phyloP scores from a whole-genome alignment of 2,329 filamentous ascomycete species.

The Cytospora leucostoma region DNA sequence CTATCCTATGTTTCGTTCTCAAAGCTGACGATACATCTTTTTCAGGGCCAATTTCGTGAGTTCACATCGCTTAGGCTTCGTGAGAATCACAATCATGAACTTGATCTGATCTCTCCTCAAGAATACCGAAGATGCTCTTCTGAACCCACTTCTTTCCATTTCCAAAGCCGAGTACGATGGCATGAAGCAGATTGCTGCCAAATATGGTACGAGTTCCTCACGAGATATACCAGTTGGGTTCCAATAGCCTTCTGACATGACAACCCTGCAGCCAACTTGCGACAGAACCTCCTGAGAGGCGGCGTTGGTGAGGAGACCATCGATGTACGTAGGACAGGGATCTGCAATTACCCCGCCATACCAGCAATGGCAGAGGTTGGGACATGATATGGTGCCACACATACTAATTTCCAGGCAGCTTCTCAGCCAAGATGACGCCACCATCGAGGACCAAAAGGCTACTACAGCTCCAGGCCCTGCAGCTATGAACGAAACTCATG shows the following conservation, averaged over 20 bases:
- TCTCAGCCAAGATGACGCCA: conserved; percentile 35
- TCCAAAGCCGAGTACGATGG: conserved; percentile 61
- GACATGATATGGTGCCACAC: background rate
- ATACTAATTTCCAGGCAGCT: conserved; percentile 27
- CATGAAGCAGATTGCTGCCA: conserved; percentile 52
- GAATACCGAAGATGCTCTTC: conserved; percentile 36
- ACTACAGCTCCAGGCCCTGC: background rate
- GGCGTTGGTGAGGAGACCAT: conserved; percentile 52
- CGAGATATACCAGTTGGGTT: conserved; percentile 18
- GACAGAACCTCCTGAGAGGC: conserved; percentile 50
- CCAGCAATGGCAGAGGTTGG: background rate
- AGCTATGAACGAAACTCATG: conserved; percentile 7
- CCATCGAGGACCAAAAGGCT: conserved; percentile 29
- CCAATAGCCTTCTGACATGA: conserved; percentile 24
- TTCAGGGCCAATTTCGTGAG: conserved; percentile 51
- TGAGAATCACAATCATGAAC: conserved; percentile 14
- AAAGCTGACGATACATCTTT: background rate
- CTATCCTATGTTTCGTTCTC: conserved; percentile 6
- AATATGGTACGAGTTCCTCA: conserved; percentile 53
- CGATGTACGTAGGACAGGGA: conserved; percentile 41
- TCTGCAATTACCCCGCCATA: background rate
- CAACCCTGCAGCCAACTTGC: conserved; percentile 43
- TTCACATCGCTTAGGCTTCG: conserved; percentile 28
- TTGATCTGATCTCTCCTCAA: conserved; percentile 18
- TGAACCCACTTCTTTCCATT: conserved; percentile 52